Base-by-base conservation (phyloP, 139 green algal species). In the Coccomyxa sp. region DNA sequence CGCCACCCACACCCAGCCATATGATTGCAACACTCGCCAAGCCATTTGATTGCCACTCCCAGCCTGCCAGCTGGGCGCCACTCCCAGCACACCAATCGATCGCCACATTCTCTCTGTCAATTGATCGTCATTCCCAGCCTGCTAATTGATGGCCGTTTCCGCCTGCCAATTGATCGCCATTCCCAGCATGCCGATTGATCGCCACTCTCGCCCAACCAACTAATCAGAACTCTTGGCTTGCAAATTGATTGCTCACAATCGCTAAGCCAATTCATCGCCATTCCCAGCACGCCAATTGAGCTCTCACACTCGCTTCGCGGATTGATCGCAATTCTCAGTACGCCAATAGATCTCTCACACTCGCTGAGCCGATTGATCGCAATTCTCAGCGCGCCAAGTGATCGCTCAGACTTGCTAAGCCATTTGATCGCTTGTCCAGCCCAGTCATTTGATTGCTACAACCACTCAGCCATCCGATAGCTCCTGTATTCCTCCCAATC, bases 271-370 rank as follows among this genome's bases (percentile, higher is more conserved):
- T 71, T 71, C 63, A 71, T 71, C 63, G 63, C 38, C 38, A 51
- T 51, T 51, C 38, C 38, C 38, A 51, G 38, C 38, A 51, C 38
- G 38, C 38, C 38, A 51, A 71, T 71, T 71, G 63, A 71, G 18
- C 63, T 71, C 63, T 71, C 63, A 71, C 18, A 28, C 21, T 71
- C 63, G 63, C 63, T 71, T 21, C 18, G 63, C 63, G 4, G 63
- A 71, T 71, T 71, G 63, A 71, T 71, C 63, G 21, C 63, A 71
- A 71, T 71, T 71, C 63, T 71, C 63, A 71, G 63, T 71, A 71
- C 4, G 63, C 63, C 63, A 71, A 71, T 71, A 14, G 63, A 71
- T 71, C 63, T 71, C 63, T 71, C 63, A 71, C 18, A 28, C 21
- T 71, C 63, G 63, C 63, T 71, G 63, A 71, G 63, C 63, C 63